Conservation (phyloP, 805 yeast species). For the Phaffomyces thermotolerans region DNA sequence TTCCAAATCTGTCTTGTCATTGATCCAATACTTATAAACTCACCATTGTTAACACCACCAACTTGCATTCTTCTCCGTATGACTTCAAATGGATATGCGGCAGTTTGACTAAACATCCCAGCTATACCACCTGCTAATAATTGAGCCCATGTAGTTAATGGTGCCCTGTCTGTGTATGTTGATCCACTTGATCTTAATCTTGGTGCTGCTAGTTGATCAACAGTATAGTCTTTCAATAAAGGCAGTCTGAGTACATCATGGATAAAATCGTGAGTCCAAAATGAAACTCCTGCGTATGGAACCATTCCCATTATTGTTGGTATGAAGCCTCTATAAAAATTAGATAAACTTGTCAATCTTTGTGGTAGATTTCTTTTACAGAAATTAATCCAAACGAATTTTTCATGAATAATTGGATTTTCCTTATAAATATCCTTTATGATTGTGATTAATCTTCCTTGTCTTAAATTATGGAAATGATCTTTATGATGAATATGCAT, state of each 20-base stretch:
- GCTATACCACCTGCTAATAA: slow-evolving; percentile 92
- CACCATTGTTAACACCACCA: slow-evolving; percentile 63
- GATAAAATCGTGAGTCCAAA: slow-evolving; percentile 84
- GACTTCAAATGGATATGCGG: slow-evolving; percentile 95
- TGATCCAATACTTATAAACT: slow-evolving; percentile 42
- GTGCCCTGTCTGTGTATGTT: slow-evolving; percentile 37
- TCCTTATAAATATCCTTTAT: slow-evolving; percentile 21
- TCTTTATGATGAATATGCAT: slow-evolving; percentile 16
- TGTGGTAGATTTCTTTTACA: slow-evolving; percentile 17
- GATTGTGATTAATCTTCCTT: slow-evolving; percentile 24
- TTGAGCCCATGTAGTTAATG: slow-evolving; percentile 88
- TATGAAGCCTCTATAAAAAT: slow-evolving; percentile 89
- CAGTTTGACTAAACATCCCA: slow-evolving; percentile 91
- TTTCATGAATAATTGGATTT: slow-evolving; percentile 16
- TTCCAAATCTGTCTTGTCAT: slow-evolving; percentile 55
- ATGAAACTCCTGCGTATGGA: slow-evolving; percentile 97
- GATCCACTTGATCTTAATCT: slow-evolving; percentile 3
- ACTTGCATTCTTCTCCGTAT: slow-evolving; percentile 94
- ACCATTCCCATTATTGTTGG: slow-evolving; percentile 95
- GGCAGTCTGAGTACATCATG: slow-evolving; percentile 80
- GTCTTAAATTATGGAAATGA: slow-evolving; percentile 21
- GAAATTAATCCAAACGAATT: slow-evolving; percentile 16
- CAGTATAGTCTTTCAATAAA: slow-evolving; percentile 46
- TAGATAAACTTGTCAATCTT: slow-evolving; percentile 26
- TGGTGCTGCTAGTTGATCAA: slow-evolving; percentile 21